Evolutionary conservation across 2,329 filamentous ascomycete species (phyloP).

Genomic region (Orbilia oligospora): DNA sequence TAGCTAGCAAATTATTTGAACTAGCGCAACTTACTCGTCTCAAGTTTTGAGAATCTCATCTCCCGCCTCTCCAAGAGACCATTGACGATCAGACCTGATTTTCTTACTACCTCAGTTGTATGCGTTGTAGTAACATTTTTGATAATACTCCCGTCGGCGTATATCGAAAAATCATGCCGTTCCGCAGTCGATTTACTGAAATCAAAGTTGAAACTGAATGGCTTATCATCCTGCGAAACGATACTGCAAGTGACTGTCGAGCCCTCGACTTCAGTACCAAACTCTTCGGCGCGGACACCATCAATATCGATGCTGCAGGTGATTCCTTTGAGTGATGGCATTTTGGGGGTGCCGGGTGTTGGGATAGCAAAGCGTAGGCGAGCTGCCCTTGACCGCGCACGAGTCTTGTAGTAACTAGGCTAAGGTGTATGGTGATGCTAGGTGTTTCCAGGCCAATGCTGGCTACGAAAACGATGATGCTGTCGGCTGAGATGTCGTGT

Average conservation of each 20-base stretch:
- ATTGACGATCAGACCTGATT: neutral
- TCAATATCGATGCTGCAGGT: constrained; percentile 13
- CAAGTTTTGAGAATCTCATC: constrained; percentile 40
- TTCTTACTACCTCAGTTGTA: neutral
- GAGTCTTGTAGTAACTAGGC: too few relatives aligned
- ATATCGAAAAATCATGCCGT: constrained; percentile 14
- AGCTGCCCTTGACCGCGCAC: too few relatives aligned
- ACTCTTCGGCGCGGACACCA: constrained; percentile 25
- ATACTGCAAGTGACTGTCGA: constrained; percentile 32
- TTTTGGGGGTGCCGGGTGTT: neutral
- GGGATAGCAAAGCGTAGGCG: too few relatives aligned
- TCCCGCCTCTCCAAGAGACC: neutral
- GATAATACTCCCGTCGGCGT: constrained; percentile 15
- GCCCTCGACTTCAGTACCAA: constrained; percentile 13
- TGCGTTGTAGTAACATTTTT: neutral
- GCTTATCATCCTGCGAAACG: constrained; percentile 35
- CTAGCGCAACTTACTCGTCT: constrained; percentile 17
- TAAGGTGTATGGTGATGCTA: too few relatives aligned
- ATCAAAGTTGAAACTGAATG: constrained; percentile 32
- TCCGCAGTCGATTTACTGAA: constrained; percentile 11
- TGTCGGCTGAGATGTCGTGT: too few relatives aligned
- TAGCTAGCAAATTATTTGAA: neutral
- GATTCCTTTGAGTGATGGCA: constrained; percentile 42
- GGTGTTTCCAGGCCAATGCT: too few relatives aligned
- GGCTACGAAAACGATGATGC: too few relatives aligned